These are phyloP conservation scores for Taphrina flavorubra DNA, from an alignment of 1,139 yeast genomes.

Conservation along the genomic window DNA sequence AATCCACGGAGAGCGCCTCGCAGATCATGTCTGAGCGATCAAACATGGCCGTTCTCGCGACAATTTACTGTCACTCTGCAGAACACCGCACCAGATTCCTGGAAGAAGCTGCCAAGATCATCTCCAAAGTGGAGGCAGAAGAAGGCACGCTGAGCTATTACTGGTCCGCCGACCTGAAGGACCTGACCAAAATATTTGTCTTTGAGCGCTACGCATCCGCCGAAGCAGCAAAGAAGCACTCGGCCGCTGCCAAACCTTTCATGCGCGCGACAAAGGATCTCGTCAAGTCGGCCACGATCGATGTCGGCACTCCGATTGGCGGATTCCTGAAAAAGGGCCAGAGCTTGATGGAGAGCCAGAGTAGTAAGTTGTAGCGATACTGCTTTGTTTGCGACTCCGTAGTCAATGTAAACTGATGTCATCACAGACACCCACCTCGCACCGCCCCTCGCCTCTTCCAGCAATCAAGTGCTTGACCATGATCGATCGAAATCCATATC, in stretches of 20 bases:
- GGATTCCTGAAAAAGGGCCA: constrained; percentile 27
- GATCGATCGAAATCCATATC: not conserved
- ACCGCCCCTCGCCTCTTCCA: constrained; percentile 14
- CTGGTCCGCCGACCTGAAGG: constrained; percentile 35
- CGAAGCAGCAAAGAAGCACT: constrained; percentile 24
- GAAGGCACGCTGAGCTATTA: constrained; percentile 33
- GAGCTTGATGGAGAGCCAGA: constrained; percentile 21
- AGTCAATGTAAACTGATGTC: constrained; percentile 15
- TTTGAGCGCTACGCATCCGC: constrained; percentile 31
- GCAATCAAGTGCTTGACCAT: not conserved
- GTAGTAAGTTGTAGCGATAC: constrained; percentile 37
- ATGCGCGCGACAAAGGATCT: constrained; percentile 13
- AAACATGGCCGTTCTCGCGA: constrained; percentile 22
- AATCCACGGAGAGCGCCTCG: constrained; percentile 29
- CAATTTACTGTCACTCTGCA: constrained; percentile 10
- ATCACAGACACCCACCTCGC: constrained; percentile 13
- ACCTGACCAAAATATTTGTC: constrained; percentile 27
- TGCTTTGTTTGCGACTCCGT: not conserved
- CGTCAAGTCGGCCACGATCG: constrained; percentile 23
- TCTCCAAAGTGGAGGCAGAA: constrained; percentile 22
- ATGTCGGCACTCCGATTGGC: constrained; percentile 27
- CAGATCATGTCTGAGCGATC: constrained; percentile 10
- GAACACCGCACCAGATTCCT: constrained; percentile 28
- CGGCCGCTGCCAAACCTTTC: constrained; percentile 3
- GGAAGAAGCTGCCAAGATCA: constrained; percentile 16